Evolutionary conservation across 805 yeast genomes (phyloP), one percentile per base, ranked within the genome.

Genomic region (Huiozyma naganishii): DNA sequence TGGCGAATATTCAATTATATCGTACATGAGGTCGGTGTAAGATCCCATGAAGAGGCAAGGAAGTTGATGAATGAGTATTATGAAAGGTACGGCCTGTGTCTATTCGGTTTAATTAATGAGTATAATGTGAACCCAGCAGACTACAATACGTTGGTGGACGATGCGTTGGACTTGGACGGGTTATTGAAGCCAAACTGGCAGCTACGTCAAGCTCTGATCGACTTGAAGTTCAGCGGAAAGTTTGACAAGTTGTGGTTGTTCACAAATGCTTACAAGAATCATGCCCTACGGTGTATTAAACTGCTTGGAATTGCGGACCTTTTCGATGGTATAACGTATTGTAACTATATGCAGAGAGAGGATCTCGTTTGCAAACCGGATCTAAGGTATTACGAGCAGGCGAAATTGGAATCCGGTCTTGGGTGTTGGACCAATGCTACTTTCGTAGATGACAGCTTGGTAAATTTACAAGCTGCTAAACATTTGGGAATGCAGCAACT

Each of bases 251-350:
- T 89, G 49, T 89, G 97, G 97, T 71, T 90, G 37, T 82, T 86
- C 56, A 89, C 97, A 5, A 89, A 89, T 60, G 97, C 97, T 1
- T 89, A 88, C 66, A 79, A 80, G 57, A 86, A 77, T 56, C 97
- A 89, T 62, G 97, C 90, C 0, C 56, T 79, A 39, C 70, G 96
- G 41, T 94, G 85, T 29, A 69, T 87, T 13, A 72, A 77, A 36
- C 69, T 89, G 37, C 68, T 89, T 38, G 96, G 95, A 2, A 62
- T 89, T 29, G 96, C 89, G 11, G 95, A 88, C 60, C 59, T 86
- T 44, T 88, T 90, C 57, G 97, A 89, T 51, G 97, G 97, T 0
- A 72, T 90, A 52, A 86, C 95, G 1, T 89, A 68, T 65, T 89
- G 97, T 65, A 90, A 90, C 65, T 90, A 90, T 58, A 46, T 58